Conservation (phyloP, 345 rosid genomes). For the Durio zibethinus region DNA sequence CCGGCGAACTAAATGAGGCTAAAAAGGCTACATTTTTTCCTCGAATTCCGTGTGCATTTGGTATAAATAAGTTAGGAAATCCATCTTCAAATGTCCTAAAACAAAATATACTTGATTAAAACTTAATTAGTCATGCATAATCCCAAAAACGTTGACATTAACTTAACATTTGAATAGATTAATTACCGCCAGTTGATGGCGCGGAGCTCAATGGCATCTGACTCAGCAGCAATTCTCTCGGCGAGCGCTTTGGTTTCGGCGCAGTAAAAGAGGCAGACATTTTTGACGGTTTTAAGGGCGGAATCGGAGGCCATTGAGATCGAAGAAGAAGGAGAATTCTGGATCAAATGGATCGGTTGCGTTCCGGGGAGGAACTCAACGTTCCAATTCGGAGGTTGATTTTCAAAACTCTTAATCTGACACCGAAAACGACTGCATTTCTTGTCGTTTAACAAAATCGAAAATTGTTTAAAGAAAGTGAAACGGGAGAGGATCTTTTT, state of each 20-base stretch:
- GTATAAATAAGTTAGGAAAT: slow-evolving; percentile 89
- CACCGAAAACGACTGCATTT: slow-evolving; percentile 25
- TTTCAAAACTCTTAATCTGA: slow-evolving; percentile 54
- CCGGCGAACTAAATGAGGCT: slow-evolving; percentile 90
- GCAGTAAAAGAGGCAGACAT: slow-evolving; percentile 71
- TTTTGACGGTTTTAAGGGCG: slow-evolving; percentile 48
- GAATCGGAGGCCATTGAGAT: slow-evolving; percentile 55
- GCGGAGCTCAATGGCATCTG: slow-evolving; percentile 82
- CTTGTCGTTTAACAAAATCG: not conserved
- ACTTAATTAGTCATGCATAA: not conserved
- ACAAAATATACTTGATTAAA: not conserved
- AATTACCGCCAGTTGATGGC: slow-evolving; percentile 87
- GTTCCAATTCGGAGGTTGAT: slow-evolving; percentile 43
- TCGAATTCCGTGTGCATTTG: slow-evolving; percentile 87
- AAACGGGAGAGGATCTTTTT: not conserved
- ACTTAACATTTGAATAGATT: not conserved
- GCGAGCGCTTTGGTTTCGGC: slow-evolving; percentile 80
- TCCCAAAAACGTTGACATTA: not conserved
- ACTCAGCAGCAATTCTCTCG: slow-evolving; percentile 60
- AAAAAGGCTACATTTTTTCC: slow-evolving; percentile 91
- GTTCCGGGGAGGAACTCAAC: slow-evolving; percentile 48
- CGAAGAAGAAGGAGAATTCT: slow-evolving; percentile 34
- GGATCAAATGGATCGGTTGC: slow-evolving; percentile 43
- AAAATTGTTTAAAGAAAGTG: slow-evolving; percentile 11
- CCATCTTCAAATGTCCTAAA: slow-evolving; percentile 88